These are phyloP conservation scores for Penicillium malachiteum DNA, from an alignment of 495 filamentous ascomycete species.

Conservation along the genomic window DNA sequence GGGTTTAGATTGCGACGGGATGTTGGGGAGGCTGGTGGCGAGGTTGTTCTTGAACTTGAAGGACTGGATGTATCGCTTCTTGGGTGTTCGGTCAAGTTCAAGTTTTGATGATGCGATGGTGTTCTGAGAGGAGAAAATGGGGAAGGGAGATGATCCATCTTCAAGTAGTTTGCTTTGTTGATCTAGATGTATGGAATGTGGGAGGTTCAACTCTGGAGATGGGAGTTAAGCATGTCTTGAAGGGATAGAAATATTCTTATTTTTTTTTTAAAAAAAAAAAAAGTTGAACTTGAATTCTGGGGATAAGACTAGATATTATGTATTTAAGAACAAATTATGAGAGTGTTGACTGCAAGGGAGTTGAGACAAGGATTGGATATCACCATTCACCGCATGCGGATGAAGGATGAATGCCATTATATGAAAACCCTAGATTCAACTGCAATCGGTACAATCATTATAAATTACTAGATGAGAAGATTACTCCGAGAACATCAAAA, in stretches of 20 bases:
- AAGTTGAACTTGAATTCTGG: neutral
- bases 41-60: constrained; percentile 22
- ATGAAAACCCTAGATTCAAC: constrained; percentile 5
- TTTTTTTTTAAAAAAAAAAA: too few species aligned
- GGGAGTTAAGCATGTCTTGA: neutral
- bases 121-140: constrained; percentile 19
- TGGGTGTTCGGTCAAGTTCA: neutral
- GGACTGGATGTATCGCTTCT: constrained; percentile 19
- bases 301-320: neutral
- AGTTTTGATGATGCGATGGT: too few species aligned
- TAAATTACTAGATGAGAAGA: too few species aligned
- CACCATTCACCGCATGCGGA: constrained; percentile 19
- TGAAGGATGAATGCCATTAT: constrained; percentile 24
- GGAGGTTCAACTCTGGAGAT: neutral
- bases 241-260: too few species aligned
- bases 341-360: constrained; percentile 24
- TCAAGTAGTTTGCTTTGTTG: neutral
- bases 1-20: constrained; percentile 6
- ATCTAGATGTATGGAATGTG: constrained; percentile 7
- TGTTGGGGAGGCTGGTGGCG: constrained; percentile 25
- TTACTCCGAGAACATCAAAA: neutral
- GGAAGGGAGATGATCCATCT: constrained; percentile 19
- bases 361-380: constrained; percentile 21
- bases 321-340: constrained; percentile 15
- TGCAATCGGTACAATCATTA: constrained; percentile 8